phyloP scores from a whole-genome alignment of 2,329 filamentous ascomycete species.

The Drechslera avenae region DNA sequence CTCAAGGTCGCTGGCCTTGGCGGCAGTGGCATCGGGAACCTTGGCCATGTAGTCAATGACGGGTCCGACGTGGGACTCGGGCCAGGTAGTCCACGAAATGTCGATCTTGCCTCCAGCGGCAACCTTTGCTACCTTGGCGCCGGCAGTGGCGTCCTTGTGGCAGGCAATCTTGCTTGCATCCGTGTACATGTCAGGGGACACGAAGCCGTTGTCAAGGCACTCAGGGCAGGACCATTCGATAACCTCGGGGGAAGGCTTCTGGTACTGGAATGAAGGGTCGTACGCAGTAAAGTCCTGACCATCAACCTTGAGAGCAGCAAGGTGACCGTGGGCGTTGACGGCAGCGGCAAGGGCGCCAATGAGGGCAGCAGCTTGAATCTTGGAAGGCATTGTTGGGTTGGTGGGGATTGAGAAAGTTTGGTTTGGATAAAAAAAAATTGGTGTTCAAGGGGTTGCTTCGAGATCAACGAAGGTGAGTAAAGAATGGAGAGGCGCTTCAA shows the following conservation, averaged over 20 bases:
- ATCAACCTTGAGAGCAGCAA: slow-evolving; percentile 52
- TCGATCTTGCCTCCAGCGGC: slow-evolving; percentile 63
- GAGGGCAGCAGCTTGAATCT: slow-evolving; percentile 38
- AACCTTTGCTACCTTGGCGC: slow-evolving; percentile 57
- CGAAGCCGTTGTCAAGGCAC: slow-evolving; percentile 59
- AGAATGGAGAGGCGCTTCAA: slow-evolving; percentile 36
- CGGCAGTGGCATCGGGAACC: slow-evolving; percentile 59
- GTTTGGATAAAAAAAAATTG: slow-evolving; percentile 12
- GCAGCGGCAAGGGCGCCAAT: slow-evolving; percentile 44
- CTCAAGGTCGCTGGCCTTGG: slow-evolving; percentile 59
- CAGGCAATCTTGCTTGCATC: slow-evolving; percentile 61
- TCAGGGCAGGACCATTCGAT: slow-evolving; percentile 61
- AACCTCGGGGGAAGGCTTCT: slow-evolving; percentile 40
- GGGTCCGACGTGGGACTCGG: slow-evolving; percentile 67
- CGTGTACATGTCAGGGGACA: slow-evolving; percentile 55
- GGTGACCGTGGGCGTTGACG: slow-evolving; percentile 53
- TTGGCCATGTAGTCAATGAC: slow-evolving; percentile 68
- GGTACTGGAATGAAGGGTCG: slow-evolving; percentile 49
- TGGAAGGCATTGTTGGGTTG: slow-evolving; percentile 34
- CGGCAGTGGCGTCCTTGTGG: slow-evolving; percentile 62
- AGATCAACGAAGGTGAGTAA: slow-evolving; percentile 33
- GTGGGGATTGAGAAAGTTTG: slow-evolving; percentile 8
- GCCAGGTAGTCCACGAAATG: slow-evolving; percentile 69
- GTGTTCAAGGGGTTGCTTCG: slow-evolving; percentile 26
- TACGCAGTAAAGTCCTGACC: slow-evolving; percentile 54